Conservation (phyloP, 257 asterid species). For the Solanum commersonii region DNA sequence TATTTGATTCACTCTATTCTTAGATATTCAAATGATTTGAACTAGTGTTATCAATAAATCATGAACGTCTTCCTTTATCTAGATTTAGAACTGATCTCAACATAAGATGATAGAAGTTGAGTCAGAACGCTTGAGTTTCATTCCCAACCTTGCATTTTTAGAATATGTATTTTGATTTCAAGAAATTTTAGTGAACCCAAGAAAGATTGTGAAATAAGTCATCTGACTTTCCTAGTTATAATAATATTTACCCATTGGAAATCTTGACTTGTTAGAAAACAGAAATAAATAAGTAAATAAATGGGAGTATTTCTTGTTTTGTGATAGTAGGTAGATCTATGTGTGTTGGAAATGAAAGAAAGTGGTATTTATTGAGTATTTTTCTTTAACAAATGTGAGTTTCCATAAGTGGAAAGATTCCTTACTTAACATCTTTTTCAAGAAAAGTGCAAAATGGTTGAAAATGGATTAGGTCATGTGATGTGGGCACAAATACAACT, state of each 20-base stretch:
- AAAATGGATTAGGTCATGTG: constrained; percentile 9
- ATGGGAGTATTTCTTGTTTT: background rate
- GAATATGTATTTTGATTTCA: background rate
- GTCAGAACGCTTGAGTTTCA: background rate
- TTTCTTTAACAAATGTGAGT: background rate
- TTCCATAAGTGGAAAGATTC: constrained; percentile 30
- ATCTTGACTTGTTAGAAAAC: background rate
- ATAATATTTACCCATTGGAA: background rate
- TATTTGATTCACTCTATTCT: background rate
- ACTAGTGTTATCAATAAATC: background rate
- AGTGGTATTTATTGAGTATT: background rate
- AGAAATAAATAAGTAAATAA: background rate
- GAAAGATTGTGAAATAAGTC: background rate
- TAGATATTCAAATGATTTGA: background rate
- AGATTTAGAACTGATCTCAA: background rate
- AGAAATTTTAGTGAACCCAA: background rate
- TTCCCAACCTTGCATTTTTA: background rate
- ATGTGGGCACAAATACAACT: constrained; percentile 11
- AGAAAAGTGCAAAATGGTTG: constrained; percentile 6
- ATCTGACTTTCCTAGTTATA: background rate
- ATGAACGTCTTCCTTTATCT: background rate
- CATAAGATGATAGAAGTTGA: background rate
- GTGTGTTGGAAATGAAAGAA: constrained; percentile 11
- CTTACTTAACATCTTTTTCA: constrained; percentile 1
- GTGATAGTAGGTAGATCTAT: background rate